These are phyloP conservation scores for Digitaria exilis DNA, from an alignment of 202 grass and related monocot genomes.

Conservation along the genomic window DNA sequence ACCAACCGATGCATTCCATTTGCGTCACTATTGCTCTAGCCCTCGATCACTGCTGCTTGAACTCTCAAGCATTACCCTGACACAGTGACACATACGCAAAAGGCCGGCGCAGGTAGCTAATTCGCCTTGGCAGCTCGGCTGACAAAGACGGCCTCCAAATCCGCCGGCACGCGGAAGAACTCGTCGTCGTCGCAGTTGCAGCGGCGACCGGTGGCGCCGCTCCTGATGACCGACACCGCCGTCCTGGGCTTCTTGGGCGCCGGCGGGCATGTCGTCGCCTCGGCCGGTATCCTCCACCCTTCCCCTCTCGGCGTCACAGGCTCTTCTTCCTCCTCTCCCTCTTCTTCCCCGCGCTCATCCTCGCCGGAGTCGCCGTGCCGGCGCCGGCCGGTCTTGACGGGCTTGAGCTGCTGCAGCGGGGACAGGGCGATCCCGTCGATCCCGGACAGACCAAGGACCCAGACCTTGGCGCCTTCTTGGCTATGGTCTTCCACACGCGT, in stretches of 20 bases:
- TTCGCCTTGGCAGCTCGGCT: conserved; percentile 44
- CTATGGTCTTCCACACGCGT: not conserved
- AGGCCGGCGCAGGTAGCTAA: not conserved
- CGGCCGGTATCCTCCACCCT: conserved; percentile 42
- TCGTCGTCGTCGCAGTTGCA: conserved; percentile 55
- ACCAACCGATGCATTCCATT: not conserved
- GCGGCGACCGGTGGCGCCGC: not conserved
- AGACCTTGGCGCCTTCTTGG: not conserved
- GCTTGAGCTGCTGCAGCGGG: conserved; percentile 35
- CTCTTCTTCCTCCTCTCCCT: not conserved
- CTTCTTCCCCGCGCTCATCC: not conserved
- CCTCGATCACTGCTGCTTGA: conserved; percentile 7
- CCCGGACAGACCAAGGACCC: conserved; percentile 6
- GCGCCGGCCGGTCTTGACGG: conserved; percentile 38
- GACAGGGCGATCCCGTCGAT: conserved; percentile 4
- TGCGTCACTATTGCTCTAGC: not conserved
- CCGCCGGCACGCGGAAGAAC: conserved; percentile 57
- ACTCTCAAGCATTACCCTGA: conserved; percentile 22
- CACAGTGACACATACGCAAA: not conserved
- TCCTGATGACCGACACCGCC: conserved; percentile 27
- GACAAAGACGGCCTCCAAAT: conserved; percentile 51
- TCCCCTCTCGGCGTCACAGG: conserved; percentile 48
- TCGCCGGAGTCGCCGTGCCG: not conserved
- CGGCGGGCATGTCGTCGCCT: conserved; percentile 51
- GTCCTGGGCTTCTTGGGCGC: conserved; percentile 54